phyloP scores from a whole-genome alignment of 257 asterid genomes.

The Nemophila menziesii region DNA sequence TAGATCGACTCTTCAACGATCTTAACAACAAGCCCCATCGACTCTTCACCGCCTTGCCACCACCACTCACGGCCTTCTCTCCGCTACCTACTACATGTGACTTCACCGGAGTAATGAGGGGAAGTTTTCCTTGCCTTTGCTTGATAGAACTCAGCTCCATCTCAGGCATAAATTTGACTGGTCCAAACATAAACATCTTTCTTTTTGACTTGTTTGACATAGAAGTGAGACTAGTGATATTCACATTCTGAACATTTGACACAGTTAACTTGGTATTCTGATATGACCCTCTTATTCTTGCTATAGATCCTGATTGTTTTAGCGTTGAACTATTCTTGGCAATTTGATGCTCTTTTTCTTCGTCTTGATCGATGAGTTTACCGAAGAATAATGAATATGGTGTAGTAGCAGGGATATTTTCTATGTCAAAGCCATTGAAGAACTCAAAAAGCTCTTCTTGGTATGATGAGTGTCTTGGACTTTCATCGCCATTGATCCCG shows the following conservation, averaged over 20 bases:
- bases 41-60: neutral
- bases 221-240: constrained; percentile 46
- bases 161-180: constrained; percentile 64
- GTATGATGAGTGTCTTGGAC: neutral
- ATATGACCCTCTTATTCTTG: neutral
- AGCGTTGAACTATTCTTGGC: neutral
- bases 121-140: constrained; percentile 33
- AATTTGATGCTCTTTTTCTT: neutral
- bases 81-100: constrained; percentile 13
- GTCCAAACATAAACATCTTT: constrained; percentile 70
- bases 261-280: constrained; percentile 5
- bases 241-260: constrained; percentile 35
- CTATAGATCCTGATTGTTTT: too few relatives aligned
- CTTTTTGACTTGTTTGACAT: constrained; percentile 57
- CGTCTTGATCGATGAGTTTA: constrained; percentile 2
- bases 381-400: neutral
- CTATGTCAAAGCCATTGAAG: neutral
- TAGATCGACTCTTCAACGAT: constrained; percentile 18
- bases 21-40: constrained; percentile 11
- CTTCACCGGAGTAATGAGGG: neutral
- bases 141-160: constrained; percentile 61
- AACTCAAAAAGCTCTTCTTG: constrained; percentile 4
- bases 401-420: constrained; percentile 3
- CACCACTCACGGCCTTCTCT: constrained; percentile 5
- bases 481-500: neutral